Conservation (phyloP, 2,329 filamentous ascomycete species). For the Byssoonygena ceratinophila region DNA sequence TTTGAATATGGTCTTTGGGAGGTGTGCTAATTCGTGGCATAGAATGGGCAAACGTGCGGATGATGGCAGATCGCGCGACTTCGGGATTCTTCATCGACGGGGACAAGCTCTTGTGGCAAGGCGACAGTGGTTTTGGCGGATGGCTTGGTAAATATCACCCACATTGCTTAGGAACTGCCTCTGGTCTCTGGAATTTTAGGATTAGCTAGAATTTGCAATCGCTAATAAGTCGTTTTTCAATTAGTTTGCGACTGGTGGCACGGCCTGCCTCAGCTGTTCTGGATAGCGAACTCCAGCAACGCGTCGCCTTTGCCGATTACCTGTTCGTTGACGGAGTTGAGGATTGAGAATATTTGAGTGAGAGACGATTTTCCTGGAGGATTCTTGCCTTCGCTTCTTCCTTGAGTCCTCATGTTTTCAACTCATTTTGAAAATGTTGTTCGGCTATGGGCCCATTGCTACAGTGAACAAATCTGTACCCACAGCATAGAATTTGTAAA, state of each 20-base stretch:
- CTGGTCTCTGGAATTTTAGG: background rate
- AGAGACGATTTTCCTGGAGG: background rate
- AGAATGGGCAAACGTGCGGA: conserved; percentile 31
- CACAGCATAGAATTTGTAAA: too few species aligned
- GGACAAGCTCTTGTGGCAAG: conserved; percentile 21
- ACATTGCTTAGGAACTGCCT: too few species aligned
- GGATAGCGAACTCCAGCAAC: conserved; percentile 21
- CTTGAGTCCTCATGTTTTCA: too few species aligned
- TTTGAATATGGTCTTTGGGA: too few species aligned
- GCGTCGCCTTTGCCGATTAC: conserved; percentile 22
- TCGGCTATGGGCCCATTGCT: background rate
- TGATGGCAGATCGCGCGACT: conserved; percentile 28
- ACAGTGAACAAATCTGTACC: too few species aligned
- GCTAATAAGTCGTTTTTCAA: too few species aligned
- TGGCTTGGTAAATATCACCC: conserved; percentile 30
- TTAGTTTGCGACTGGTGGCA: conserved; percentile 35
- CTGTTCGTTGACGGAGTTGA: conserved; percentile 28
- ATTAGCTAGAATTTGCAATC: too few species aligned
- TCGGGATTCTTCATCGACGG: conserved; percentile 24
- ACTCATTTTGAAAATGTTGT: too few species aligned
- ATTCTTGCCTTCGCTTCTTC: too few species aligned
- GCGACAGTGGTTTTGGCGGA: conserved; percentile 28
- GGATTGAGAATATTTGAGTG: conserved; percentile 21
- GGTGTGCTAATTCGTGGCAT: background rate
- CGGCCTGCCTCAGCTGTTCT: conserved; percentile 33